phyloP scores from a whole-genome alignment of 306 rosid genomes.

The Malus sylvestris region DNA sequence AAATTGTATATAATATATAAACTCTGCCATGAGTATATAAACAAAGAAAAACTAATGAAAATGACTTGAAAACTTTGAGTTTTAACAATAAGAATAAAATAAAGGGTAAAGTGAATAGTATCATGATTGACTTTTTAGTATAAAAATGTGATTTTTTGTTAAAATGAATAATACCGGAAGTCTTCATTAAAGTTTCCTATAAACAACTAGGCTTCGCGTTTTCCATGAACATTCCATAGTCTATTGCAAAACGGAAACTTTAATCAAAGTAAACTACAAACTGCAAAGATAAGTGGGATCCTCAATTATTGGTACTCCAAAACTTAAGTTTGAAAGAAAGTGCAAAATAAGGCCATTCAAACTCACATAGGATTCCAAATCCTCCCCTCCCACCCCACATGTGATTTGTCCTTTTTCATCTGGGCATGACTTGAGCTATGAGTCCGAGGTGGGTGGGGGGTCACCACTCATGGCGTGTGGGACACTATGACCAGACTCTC shows the following conservation, averaged over 20 bases:
- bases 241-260: not conserved
- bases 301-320: conserved; percentile 57
- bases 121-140: too few relatives aligned
- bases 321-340: conserved; percentile 1
- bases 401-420: conserved; percentile 44
- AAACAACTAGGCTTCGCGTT: conserved; percentile 13
- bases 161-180: too few relatives aligned
- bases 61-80: too few relatives aligned
- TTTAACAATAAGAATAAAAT: too few relatives aligned
- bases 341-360: conserved; percentile 38
- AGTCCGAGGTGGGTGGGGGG: conserved; percentile 38
- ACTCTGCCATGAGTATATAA: not conserved
- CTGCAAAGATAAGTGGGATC: not conserved
- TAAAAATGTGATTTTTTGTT: too few relatives aligned
- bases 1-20: too few relatives aligned
- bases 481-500: not conserved
- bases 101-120: too few relatives aligned
- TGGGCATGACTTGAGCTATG: not conserved
- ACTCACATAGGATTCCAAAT: conserved; percentile 53
- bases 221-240: conserved; percentile 27
- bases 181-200: not conserved
- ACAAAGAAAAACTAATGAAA: too few relatives aligned
- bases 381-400: conserved; percentile 30
- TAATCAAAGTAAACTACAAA: not conserved
- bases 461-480: conserved; percentile 25